phyloP scores from a whole-genome alignment of 164 flowering plant genomes.

The Tetracentron sinense region DNA sequence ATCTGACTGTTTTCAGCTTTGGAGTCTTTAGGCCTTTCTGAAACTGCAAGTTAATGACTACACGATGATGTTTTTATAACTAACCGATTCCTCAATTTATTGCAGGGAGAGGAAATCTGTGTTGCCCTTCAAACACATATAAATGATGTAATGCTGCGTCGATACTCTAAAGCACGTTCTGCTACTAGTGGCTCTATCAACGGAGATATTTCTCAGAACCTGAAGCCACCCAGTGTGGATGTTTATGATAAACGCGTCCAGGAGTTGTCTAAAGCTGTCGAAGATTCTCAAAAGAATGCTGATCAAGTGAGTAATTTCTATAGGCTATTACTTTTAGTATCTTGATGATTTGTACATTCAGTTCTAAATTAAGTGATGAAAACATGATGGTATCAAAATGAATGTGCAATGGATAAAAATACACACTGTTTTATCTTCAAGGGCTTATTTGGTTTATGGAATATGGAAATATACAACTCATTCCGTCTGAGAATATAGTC shows the following conservation, averaged over 20 bases:
- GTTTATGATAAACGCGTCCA: slow-evolving; percentile 66
- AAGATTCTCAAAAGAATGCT: slow-evolving; percentile 72
- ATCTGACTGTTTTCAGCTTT: background rate
- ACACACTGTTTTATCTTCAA: background rate
- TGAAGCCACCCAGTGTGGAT: slow-evolving; percentile 51
- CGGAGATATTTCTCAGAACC: slow-evolving; percentile 54
- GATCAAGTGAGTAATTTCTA: slow-evolving; percentile 45
- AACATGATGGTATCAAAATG: background rate
- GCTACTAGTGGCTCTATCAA: slow-evolving; percentile 51
- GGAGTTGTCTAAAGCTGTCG: slow-evolving; percentile 70
- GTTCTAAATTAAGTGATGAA: background rate
- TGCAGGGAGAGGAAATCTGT: slow-evolving; percentile 98
- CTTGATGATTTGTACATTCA: background rate
- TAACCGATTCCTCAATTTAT: background rate
- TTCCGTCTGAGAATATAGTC: too few relatives aligned
- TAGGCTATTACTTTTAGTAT: background rate
- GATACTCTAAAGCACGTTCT: slow-evolving; percentile 92
- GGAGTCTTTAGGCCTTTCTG: background rate
- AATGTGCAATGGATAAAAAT: background rate
- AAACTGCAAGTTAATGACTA: background rate
- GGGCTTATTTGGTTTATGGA: background rate
- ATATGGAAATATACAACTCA: background rate
- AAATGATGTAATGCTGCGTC: slow-evolving; percentile 97
- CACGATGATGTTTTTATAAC: background rate
- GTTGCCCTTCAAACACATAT: slow-evolving; percentile 99